phyloP scores from a whole-genome alignment of 176 grass and related monocot species.

The Pontederia paniculata region DNA sequence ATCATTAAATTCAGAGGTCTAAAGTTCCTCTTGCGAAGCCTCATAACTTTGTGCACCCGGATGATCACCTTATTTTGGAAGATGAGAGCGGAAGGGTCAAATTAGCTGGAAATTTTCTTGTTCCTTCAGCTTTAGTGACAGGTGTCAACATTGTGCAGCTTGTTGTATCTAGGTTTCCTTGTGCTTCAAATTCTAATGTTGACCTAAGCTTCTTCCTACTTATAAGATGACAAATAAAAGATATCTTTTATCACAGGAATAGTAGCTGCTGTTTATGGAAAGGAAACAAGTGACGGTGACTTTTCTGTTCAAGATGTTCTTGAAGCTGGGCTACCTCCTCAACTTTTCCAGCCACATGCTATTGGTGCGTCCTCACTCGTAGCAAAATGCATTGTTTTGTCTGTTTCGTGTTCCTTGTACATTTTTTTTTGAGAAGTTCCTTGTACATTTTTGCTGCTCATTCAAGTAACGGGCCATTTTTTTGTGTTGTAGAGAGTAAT shows the following conservation, averaged over 20 bases:
- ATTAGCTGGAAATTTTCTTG: slow-evolving; percentile 54
- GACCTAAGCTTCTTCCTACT: not conserved
- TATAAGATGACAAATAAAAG: not conserved
- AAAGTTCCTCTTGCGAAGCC: slow-evolving; percentile 77
- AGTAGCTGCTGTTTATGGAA: slow-evolving; percentile 76
- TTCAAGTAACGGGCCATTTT: too few relatives aligned
- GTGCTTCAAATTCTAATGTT: not conserved
- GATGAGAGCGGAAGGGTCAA: slow-evolving; percentile 97
- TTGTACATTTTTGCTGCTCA: too few relatives aligned
- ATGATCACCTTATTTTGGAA: slow-evolving; percentile 98
- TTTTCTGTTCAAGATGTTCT: slow-evolving; percentile 89
- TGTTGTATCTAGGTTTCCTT: not conserved
- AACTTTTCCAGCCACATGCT: slow-evolving; percentile 33
- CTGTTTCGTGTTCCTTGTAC: too few relatives aligned
- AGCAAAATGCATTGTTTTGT: too few relatives aligned
- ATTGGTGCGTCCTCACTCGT: too few relatives aligned
- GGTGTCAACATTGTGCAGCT: slow-evolving; percentile 26
- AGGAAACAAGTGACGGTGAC: slow-evolving; percentile 83
- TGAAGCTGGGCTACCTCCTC: slow-evolving; percentile 79
- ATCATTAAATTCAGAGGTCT: slow-evolving; percentile 54
- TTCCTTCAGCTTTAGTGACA: slow-evolving; percentile 63
- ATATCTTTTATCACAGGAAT: slow-evolving; percentile 31
- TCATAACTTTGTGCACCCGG: slow-evolving; percentile 91
- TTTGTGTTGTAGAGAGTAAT: too few relatives aligned
- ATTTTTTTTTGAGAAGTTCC: too few relatives aligned